Evolutionary conservation across 225 moss, liverwort and hornwort species (phyloP).

Genomic region (Straminergon stramineum): DNA sequence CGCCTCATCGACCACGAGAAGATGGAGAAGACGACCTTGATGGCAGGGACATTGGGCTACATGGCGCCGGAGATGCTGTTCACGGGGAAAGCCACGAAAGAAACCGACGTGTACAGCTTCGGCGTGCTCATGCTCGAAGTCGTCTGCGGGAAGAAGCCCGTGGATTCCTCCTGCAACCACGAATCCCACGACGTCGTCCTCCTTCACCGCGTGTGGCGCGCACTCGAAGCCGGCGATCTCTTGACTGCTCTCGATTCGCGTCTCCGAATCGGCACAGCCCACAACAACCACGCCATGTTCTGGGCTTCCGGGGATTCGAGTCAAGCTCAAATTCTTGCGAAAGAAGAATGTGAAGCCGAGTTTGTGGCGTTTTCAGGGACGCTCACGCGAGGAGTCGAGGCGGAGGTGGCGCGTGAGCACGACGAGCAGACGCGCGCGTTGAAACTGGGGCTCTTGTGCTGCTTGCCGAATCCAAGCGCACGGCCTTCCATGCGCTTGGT

Average conservation of each 20-base stretch:
- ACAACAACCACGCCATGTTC: neutral
- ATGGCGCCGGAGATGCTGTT: slow-evolving; percentile 61
- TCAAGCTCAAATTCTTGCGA: neutral
- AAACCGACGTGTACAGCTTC: slow-evolving; percentile 64
- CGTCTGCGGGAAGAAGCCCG: slow-evolving; percentile 15
- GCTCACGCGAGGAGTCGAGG: neutral
- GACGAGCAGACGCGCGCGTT: slow-evolving; percentile 1
- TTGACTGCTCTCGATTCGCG: slow-evolving; percentile 4
- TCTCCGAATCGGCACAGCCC: neutral
- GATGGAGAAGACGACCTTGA: slow-evolving; percentile 39
- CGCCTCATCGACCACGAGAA: slow-evolving; percentile 43
- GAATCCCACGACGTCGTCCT: slow-evolving; percentile 10
- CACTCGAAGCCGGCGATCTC: slow-evolving; percentile 8
- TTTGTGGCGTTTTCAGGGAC: neutral
- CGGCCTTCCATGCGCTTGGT: slow-evolving; percentile 29
- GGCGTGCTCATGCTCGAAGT: slow-evolving; percentile 51
- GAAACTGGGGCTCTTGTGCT: slow-evolving; percentile 25
- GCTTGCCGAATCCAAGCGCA: slow-evolving; percentile 10
- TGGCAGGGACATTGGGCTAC: slow-evolving; percentile 44
- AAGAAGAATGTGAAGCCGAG: neutral
- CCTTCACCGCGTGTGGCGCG: slow-evolving; percentile 31
- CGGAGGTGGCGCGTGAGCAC: slow-evolving; percentile 1
- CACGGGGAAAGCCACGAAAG: slow-evolving; percentile 38
- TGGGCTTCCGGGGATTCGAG: neutral
- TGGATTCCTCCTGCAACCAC: neutral